Percentiles rank a stretch among this genome's conserved stretches.
Evolutionary conservation across 1,139 yeast genomes (phyloP).

Genomic region (Yarrowia galli): DNA sequence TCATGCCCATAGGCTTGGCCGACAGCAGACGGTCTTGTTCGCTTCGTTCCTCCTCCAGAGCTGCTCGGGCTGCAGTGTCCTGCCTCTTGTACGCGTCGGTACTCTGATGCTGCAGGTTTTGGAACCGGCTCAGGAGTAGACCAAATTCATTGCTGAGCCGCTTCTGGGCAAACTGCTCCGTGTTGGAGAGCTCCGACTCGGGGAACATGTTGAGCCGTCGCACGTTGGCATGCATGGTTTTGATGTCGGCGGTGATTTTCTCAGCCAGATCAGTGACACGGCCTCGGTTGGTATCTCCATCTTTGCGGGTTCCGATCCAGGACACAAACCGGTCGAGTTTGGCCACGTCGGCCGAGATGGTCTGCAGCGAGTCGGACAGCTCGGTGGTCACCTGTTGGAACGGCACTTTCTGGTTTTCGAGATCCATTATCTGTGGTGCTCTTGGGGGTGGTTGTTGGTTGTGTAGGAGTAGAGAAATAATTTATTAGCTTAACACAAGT

Average conservation of each 20-base stretch:
- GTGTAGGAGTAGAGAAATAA: background rate
- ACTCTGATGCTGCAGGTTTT: slow-evolving; percentile 30
- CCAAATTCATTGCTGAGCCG: slow-evolving; percentile 37
- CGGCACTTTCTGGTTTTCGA: slow-evolving; percentile 35
- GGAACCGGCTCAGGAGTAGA: slow-evolving; percentile 23
- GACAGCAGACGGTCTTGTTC: slow-evolving; percentile 31
- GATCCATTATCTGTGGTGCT: slow-evolving; percentile 4
- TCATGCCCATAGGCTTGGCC: slow-evolving; percentile 7
- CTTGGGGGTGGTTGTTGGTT: background rate
- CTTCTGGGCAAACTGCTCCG: slow-evolving; percentile 35
- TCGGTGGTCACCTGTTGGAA: slow-evolving; percentile 16
- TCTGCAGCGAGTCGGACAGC: slow-evolving; percentile 26
- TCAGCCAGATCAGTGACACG: slow-evolving; percentile 31
- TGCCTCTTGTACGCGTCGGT: slow-evolving; percentile 36
- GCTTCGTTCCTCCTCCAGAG: slow-evolving; percentile 30
- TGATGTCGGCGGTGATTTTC: slow-evolving; percentile 30
- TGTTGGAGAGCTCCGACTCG: slow-evolving; percentile 9
- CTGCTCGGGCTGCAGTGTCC: slow-evolving; percentile 30
- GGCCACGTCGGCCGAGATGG: slow-evolving; percentile 26
- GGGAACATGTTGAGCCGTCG: slow-evolving; percentile 30
- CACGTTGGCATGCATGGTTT: slow-evolving; percentile 29
- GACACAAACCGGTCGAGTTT: slow-evolving; percentile 36
- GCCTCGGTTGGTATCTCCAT: slow-evolving; percentile 35
- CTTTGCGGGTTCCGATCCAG: slow-evolving; percentile 37
- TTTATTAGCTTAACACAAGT: slow-evolving; percentile 5